phyloP scores from a whole-genome alignment of 2,329 filamentous ascomycete genomes.

The Aspergillus fijiensis region DNA sequence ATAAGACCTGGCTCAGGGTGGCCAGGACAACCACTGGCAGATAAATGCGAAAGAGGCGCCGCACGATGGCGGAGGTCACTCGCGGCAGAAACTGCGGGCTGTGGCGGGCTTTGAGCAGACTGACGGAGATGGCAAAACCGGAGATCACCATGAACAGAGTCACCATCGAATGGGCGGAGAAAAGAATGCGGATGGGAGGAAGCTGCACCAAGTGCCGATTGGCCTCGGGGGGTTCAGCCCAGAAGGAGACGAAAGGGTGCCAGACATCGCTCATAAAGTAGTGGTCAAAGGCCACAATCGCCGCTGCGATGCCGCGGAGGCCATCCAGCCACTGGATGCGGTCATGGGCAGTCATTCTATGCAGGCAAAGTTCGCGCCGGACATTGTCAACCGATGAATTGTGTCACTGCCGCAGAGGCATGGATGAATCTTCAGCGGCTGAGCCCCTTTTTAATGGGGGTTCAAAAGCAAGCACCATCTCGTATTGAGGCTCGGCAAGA shows the following conservation, averaged over 20 bases:
- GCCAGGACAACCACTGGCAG: slow-evolving; percentile 20
- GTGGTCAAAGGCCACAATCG: slow-evolving; percentile 25
- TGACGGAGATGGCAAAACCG: slow-evolving; percentile 57
- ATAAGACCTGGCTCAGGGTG: slow-evolving; percentile 19
- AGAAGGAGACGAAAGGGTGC: slow-evolving; percentile 24
- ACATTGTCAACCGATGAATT: not conserved
- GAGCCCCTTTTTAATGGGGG: not conserved
- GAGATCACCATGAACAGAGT: slow-evolving; percentile 59
- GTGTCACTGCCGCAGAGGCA: not conserved
- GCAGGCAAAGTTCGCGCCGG: not conserved
- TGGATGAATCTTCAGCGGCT: not conserved
- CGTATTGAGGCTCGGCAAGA: not conserved
- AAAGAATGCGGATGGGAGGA: slow-evolving; percentile 39
- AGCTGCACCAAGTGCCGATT: slow-evolving; percentile 31
- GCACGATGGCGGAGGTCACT: slow-evolving; percentile 20
- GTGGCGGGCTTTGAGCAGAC: slow-evolving; percentile 44
- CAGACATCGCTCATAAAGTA: slow-evolving; percentile 28
- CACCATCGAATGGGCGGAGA: slow-evolving; percentile 45
- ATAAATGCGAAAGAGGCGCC: slow-evolving; percentile 23
- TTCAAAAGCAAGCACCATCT: not conserved
- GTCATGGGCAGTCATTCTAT: not conserved
- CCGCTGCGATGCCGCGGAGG: slow-evolving; percentile 30
- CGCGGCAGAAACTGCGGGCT: slow-evolving; percentile 8
- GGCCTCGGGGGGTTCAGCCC: slow-evolving; percentile 22
- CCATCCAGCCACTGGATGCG: slow-evolving; percentile 27